Percentiles rank a stretch among this genome's conserved stretches.
Conservation (phyloP, 2,329 filamentous ascomycete genomes). For the Colletotrichum sp. region DNA sequence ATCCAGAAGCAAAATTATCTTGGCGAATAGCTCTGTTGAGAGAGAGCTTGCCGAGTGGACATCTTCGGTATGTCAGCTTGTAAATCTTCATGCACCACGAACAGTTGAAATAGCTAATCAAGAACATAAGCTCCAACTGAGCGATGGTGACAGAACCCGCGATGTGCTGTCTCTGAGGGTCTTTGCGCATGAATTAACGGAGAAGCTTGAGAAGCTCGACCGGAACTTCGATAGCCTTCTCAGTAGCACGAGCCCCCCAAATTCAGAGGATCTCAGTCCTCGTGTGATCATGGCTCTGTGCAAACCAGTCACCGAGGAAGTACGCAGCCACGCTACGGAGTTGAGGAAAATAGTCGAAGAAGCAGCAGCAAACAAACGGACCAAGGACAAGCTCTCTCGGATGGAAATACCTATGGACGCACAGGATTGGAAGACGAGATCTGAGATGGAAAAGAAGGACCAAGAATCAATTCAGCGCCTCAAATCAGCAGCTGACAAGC, state of each 20-base stretch:
- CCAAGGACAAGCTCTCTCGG: neutral
- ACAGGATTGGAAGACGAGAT: neutral
- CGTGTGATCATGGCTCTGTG: neutral
- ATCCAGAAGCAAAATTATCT: neutral
- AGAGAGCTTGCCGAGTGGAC: neutral
- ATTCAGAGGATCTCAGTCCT: neutral
- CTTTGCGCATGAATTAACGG: neutral
- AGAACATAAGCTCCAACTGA: neutral
- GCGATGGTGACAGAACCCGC: neutral
- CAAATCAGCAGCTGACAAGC: neutral
- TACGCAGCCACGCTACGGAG: neutral
- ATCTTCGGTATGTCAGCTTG: neutral
- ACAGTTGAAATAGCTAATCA: neutral
- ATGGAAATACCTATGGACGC: neutral
- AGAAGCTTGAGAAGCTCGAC: neutral
- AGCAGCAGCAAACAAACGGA: neutral
- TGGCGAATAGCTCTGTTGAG: neutral
- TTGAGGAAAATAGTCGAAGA: neutral
- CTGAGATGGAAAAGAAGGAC: neutral
- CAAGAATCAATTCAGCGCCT: neutral
- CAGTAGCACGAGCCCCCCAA: neutral
- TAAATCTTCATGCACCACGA: neutral
- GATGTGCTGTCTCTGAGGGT: neutral
- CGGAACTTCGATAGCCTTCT: neutral
- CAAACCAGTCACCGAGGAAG: neutral